These are phyloP conservation scores for Neoascochyta sp. DNA, from an alignment of 2,329 filamentous ascomycete species.

Conservation along the genomic window DNA sequence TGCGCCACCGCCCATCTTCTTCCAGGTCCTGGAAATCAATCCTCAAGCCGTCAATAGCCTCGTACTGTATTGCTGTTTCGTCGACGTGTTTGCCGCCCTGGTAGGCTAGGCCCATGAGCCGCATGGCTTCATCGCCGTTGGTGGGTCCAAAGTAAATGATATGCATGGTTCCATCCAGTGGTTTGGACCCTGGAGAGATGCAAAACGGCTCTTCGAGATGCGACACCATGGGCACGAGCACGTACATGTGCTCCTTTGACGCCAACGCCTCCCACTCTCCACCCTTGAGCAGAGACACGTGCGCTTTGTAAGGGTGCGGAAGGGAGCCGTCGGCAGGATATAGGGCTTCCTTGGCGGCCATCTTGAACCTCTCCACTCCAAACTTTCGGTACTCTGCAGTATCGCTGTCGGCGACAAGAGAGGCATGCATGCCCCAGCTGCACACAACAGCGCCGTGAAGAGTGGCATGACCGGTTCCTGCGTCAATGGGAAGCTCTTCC, in stretches of 20 bases:
- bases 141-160: constrained; percentile 73
- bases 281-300: constrained; percentile 44
- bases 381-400: constrained; percentile 74
- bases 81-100: constrained; percentile 56
- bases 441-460: constrained; percentile 76
- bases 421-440: constrained; percentile 86
- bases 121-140: constrained; percentile 64
- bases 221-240: constrained; percentile 72
- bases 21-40: constrained; percentile 60
- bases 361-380: constrained; percentile 74
- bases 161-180: constrained; percentile 66
- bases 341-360: constrained; percentile 78
- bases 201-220: constrained; percentile 77
- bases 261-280: constrained; percentile 35
- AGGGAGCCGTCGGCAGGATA: constrained; percentile 51
- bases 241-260: constrained; percentile 63
- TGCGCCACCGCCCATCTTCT: constrained; percentile 69
- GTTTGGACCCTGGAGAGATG: constrained; percentile 70
- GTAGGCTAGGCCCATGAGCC: constrained; percentile 66
- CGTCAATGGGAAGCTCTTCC: constrained; percentile 24
- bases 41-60: constrained; percentile 62
- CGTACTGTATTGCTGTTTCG: constrained; percentile 60
- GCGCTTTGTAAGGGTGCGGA: constrained; percentile 57
- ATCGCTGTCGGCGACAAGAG: constrained; percentile 86
- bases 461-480: constrained; percentile 20